These are phyloP conservation scores for Xylaria sp. DNA, from an alignment of 2,329 filamentous ascomycete genomes.

Conservation along the genomic window DNA sequence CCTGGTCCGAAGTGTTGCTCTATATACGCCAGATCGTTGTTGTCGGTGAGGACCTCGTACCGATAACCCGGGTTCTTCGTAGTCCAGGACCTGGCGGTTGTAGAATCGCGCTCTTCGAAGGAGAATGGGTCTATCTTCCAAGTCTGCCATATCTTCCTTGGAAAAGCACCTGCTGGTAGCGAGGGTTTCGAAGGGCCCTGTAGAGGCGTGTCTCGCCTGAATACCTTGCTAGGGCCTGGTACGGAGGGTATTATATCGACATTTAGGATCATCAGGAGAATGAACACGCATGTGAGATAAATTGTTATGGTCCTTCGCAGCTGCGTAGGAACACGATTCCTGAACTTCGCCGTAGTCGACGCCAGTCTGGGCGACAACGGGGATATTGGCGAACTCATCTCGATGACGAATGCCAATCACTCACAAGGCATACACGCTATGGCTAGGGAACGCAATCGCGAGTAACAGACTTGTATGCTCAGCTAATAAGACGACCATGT, in stretches of 20 bases:
- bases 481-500: too few relatives aligned
- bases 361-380: conserved; percentile 38
- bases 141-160: conserved; percentile 74
- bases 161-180: conserved; percentile 47
- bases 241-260: conserved; percentile 35
- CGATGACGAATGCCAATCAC: conserved; percentile 2
- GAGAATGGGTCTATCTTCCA: conserved; percentile 72
- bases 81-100: conserved; percentile 65
- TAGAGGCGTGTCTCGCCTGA: conserved; percentile 7
- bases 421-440: not conserved
- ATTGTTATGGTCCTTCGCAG: conserved; percentile 51
- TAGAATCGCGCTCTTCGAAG: conserved; percentile 66
- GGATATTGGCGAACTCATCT: conserved; percentile 40
- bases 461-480: too few relatives aligned
- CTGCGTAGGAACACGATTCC: conserved; percentile 49
- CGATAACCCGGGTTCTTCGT: conserved; percentile 66
- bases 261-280: conserved; percentile 52
- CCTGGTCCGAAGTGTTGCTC: conserved; percentile 67
- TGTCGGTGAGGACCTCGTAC: conserved; percentile 71
- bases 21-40: conserved; percentile 68
- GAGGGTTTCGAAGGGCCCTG: conserved; percentile 24
- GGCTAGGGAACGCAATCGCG: not conserved
- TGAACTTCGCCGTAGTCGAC: conserved; percentile 35
- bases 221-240: conserved; percentile 4
- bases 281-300: conserved; percentile 46